Base-by-base conservation (phyloP, 2,329 filamentous ascomycete genomes). In the Aspergillus luchuensis region DNA sequence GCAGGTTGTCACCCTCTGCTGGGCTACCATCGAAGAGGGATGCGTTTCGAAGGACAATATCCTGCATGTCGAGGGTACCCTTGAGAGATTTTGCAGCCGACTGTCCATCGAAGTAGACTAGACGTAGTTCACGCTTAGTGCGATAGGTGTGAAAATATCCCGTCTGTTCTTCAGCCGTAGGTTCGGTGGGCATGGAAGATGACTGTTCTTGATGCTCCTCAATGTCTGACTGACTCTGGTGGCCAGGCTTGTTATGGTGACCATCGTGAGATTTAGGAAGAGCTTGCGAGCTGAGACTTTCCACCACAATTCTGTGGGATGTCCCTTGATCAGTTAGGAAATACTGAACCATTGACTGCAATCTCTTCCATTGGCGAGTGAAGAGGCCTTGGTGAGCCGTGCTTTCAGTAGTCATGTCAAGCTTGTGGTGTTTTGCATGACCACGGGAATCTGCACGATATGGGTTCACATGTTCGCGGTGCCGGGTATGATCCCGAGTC, bases 61-160 rank as follows among this genome's bases (percentile, higher is more conserved):
- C 47, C 4, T 50, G 47, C 47, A 50, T 50, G 4, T 50, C 47
- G 47, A 50, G 47, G n/a, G 47, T 50, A 11, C 47, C 47, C 15
- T 19, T 50, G 4, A 50, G 25, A 3, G 25, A 33, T 50, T 50
- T 50, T 11, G 47, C 47, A n/a, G 47, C 47, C 2, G 47, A 50
- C 23, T 50, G 47, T 11, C 47, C 47, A 30, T 50, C 47, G 1
- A 50, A 50, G 25, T 50, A 50, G 5, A 50, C 15, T 8, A 50
- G n/a, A 33, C 47, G 47, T n/a, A 50, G 1, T 6, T 19, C 25
- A 30, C 15, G 47, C 28, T 50, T 50, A 23, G 25, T 50, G 25
- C 47, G 47, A 28, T 50, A 50, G n/a, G 47, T 50, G 25, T 50
- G 25, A 4, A 50, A 50, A 17, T 50, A 50, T 50, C 47, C 25